Evolutionary conservation across 768 basidiomycete genomes (phyloP), one percentile per base, ranked within the genome.

Genomic region (Pisolithus sp.): DNA sequence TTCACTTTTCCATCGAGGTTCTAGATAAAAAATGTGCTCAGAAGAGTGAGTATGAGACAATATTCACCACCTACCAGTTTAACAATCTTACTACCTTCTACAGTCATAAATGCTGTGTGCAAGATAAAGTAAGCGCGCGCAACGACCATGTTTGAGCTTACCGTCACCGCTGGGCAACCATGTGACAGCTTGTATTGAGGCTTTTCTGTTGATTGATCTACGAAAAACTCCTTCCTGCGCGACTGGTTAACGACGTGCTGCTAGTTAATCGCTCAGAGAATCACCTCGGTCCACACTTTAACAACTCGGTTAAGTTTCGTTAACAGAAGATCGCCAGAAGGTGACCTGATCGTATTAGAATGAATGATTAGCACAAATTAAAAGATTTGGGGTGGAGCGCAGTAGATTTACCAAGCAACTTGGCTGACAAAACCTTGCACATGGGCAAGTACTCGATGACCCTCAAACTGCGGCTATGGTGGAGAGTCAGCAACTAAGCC

Each of bases 391-490:
- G 46, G 39, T 43, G 26, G 45, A 36, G 13, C 20, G 21, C 9
- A 37, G 40, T 30, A 36, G 46, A 28, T 69, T 49, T 52, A 83
- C 85, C 86, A 89, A 28, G 84, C 85, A 30, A 88, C 86, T 66
- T 87, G 86, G 31, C 81, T 79, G 30, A 86, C 81, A 64, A 88
- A 86, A n/a, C 83, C 83, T 54, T 79, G 76, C 5, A 82, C 71
- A 59, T 88, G 85, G 0, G 81, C 81, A 18, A 89, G 74, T 15
- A 79, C 75, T 39, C 83, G 78, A 59, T 86, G 83, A 3, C 74
- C 70, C n/a, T 70, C 66, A 53, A 82, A 79, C 10, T 79, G 76
- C 50, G 81, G 76, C 83, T 46, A 34, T 10, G 7, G 84, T 6
- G 26, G 23, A 28, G 26, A n/a, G 24, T 45, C 43, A 45, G 24